These are phyloP conservation scores for Reutealis trisperma DNA, from an alignment of 345 rosid genomes.

Conservation along the genomic window DNA sequence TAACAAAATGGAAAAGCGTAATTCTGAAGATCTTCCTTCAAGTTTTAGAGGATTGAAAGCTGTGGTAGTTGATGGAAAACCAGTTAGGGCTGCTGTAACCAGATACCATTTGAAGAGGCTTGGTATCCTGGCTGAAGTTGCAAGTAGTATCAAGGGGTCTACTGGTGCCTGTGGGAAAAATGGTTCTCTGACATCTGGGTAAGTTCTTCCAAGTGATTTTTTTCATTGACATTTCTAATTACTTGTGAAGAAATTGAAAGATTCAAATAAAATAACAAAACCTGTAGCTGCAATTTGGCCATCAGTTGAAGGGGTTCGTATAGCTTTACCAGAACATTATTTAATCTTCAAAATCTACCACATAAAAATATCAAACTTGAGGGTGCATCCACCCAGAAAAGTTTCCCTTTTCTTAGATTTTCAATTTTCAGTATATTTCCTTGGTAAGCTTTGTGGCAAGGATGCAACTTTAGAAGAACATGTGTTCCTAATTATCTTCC, in stretches of 20 bases:
- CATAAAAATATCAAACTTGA: not conserved
- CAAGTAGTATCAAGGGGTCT: constrained; percentile 46
- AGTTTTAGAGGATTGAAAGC: constrained; percentile 80
- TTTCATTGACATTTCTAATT: not conserved
- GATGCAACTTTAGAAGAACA: too few relatives aligned
- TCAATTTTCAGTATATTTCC: too few relatives aligned
- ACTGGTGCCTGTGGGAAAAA: constrained; percentile 43
- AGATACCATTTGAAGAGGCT: constrained; percentile 89
- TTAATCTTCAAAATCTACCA: not conserved
- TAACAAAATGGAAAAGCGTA: constrained; percentile 46
- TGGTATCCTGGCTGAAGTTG: constrained; percentile 71
- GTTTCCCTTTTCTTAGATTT: too few relatives aligned
- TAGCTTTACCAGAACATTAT: not conserved
- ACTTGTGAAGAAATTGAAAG: not conserved
- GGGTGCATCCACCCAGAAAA: too few relatives aligned
- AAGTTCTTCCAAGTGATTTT: constrained; percentile 22
- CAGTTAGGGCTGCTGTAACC: constrained; percentile 90
- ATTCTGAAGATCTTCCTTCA: constrained; percentile 66
- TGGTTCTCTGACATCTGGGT: constrained; percentile 58
- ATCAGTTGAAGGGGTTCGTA: not conserved
- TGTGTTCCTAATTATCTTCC: too few relatives aligned
- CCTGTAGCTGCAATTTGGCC: not conserved
- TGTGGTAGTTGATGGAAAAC: constrained; percentile 75
- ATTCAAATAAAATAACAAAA: not conserved
- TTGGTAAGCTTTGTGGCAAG: too few relatives aligned